These are phyloP conservation scores for Colletotrichum caudatum DNA, from an alignment of 2,329 filamentous ascomycete species.

Conservation along the genomic window DNA sequence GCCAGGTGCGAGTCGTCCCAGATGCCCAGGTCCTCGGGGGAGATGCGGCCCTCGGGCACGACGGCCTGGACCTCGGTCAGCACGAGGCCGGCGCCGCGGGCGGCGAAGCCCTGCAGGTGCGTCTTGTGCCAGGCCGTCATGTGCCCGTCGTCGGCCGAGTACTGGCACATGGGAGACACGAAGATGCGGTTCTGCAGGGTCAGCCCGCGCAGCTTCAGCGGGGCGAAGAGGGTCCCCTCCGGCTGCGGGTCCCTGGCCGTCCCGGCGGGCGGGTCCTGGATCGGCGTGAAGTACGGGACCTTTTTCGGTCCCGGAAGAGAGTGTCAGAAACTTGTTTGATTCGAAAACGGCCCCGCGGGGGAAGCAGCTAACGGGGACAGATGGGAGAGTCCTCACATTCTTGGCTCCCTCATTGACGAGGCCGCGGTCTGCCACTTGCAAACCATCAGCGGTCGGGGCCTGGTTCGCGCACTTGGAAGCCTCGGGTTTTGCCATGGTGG, in stretches of 20 bases:
- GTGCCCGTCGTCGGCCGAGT: slow-evolving; percentile 56
- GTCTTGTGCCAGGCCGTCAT: slow-evolving; percentile 58
- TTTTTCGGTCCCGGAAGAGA: slow-evolving; percentile 4
- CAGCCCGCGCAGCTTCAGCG: slow-evolving; percentile 57
- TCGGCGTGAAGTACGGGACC: slow-evolving; percentile 61
- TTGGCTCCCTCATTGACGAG: slow-evolving; percentile 48
- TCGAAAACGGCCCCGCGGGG: not conserved
- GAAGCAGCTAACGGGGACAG: too few species aligned
- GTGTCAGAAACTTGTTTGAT: not conserved
- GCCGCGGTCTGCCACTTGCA: slow-evolving; percentile 10
- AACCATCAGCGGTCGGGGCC: slow-evolving; percentile 4
- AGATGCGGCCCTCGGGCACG: slow-evolving; percentile 76
- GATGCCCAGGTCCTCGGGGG: slow-evolving; percentile 74
- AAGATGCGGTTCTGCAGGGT: slow-evolving; percentile 60
- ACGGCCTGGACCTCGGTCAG: slow-evolving; percentile 79
- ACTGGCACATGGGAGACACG: slow-evolving; percentile 63
- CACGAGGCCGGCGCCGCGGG: slow-evolving; percentile 67
- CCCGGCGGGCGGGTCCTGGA: slow-evolving; percentile 59
- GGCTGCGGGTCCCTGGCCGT: slow-evolving; percentile 60
- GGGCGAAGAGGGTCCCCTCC: slow-evolving; percentile 58
- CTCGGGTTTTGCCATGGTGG: slow-evolving; percentile 32
- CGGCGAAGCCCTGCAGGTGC: slow-evolving; percentile 54
- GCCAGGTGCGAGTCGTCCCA: slow-evolving; percentile 80
- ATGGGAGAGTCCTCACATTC: slow-evolving; percentile 44
- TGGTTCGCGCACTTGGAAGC: slow-evolving; percentile 26